phyloP scores from a whole-genome alignment of 345 rosid species.

The Garcia nutans region DNA sequence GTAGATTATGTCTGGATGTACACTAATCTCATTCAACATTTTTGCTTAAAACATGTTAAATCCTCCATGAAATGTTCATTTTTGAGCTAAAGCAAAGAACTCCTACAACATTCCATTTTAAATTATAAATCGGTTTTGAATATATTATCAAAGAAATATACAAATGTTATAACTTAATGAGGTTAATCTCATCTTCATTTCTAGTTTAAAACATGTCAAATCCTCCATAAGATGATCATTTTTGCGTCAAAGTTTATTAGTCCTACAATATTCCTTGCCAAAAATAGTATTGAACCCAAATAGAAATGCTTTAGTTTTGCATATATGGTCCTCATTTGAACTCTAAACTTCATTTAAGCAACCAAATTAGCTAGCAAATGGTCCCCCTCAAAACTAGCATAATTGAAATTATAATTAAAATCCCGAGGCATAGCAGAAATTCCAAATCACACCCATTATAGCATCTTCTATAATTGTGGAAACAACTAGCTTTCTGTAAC shows the following conservation, averaged over 20 bases:
- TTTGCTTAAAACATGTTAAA: not conserved
- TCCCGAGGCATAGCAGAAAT: slow-evolving; percentile 3
- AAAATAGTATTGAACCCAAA: not conserved
- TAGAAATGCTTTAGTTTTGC: too few relatives aligned
- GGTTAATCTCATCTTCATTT: not conserved
- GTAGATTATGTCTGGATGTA: too few relatives aligned
- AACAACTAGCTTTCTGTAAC: not conserved
- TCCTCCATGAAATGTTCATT: too few relatives aligned
- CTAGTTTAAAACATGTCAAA: not conserved
- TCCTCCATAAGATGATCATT: too few relatives aligned
- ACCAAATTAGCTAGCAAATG: not conserved
- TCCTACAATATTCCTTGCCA: not conserved
- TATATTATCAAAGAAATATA: too few relatives aligned
- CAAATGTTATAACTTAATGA: too few relatives aligned
- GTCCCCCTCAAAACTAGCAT: not conserved
- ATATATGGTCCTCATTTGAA: not conserved
- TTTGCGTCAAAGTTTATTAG: not conserved
- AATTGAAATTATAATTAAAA: not conserved
- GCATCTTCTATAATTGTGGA: not conserved
- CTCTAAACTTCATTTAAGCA: not conserved
- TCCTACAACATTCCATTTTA: not conserved
- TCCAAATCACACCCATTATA: not conserved
- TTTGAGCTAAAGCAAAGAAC: not conserved
- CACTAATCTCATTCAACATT: not conserved
- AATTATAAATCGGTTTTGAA: too few relatives aligned